Base-by-base conservation (phyloP, 1,284 basidiomycete genomes). In the Melampsora americana region DNA sequence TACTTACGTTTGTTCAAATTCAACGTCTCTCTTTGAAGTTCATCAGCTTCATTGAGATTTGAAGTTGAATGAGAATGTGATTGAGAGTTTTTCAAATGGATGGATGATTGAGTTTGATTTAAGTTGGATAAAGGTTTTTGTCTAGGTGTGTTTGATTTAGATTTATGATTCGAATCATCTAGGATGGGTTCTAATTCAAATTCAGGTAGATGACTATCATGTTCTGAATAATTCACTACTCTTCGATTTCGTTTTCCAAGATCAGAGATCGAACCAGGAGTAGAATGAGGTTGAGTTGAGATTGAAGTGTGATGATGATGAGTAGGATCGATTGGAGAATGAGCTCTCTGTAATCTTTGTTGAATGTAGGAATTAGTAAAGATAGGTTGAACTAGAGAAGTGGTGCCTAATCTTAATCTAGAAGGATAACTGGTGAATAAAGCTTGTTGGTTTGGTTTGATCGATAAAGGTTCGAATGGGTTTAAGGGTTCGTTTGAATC, bases 311-410 rank as follows among this genome's bases (percentile, higher is more conserved):
- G 30, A 35, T 42, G 20, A 20, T n/a, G 32, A 32, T 39, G 14
- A 46, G 20, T 4, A 30, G 26, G 46, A 59, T 66, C 72, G 26
- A 67, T 42, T 9, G 72, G 65, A 20, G 72, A 74, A 53, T 73
- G 42, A 18, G 70, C 20, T 77, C 77, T 56, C 53, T 77, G 72
- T 46, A 72, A 62, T 74, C 78, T 35, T 68, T 83, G 80, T 12
- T 77, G 79, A 79, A 81, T 85, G 77, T 78, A 90, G 78, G 82
- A 81, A 16, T 83, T 82, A 53, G 83, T 82, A 30, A 82, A 81
- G 69, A 93, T 88, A n/a, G 95, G 94, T 81, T 99, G 95, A 83
- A 98, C 87, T 78, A 99, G 87, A 2, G 92, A 88, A 0, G 92
- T 92, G 6, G 90, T 88, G 32, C 95, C 95, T 0, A 94, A 95